Percentiles rank a stretch among this genome's conserved stretches.
phyloP scores from a whole-genome alignment of 495 filamentous ascomycete genomes.

The Penicillium argentinense region DNA sequence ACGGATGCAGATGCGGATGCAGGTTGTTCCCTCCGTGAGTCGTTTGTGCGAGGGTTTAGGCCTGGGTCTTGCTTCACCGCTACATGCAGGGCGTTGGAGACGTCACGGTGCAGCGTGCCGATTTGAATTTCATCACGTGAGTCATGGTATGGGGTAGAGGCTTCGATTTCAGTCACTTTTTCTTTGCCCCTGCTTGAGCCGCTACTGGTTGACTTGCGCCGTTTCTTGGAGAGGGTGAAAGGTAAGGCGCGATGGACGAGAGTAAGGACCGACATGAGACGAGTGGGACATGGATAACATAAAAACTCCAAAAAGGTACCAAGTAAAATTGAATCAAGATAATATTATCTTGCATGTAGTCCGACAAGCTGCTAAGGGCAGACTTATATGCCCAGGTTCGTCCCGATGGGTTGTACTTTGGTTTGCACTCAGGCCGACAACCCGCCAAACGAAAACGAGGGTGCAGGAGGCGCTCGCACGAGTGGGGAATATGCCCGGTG shows the following conservation, averaged over 20 bases:
- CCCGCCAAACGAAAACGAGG: slow-evolving; percentile 18
- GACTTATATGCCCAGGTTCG: slow-evolving; percentile 11
- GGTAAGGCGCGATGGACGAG: slow-evolving; percentile 27
- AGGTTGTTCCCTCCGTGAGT: slow-evolving; percentile 1
- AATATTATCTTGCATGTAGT: no score
- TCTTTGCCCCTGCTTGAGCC: slow-evolving; percentile 19
- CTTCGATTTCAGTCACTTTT: slow-evolving; percentile 7
- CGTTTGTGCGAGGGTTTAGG: slow-evolving; percentile 1
- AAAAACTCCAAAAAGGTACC: background rate
- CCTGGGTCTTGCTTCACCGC: slow-evolving; percentile 25
- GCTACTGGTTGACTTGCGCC: slow-evolving; percentile 6
- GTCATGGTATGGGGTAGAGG: background rate
- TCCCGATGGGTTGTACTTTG: slow-evolving; percentile 6
- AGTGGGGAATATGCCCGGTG: slow-evolving; percentile 14
- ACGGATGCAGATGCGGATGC: background rate
- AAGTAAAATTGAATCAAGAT: background rate
- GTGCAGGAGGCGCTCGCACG: slow-evolving; percentile 22
- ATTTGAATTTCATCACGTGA: background rate
- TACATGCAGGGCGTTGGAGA: slow-evolving; percentile 23
- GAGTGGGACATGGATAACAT: slow-evolving; percentile 3
- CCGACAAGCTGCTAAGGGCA: no score
- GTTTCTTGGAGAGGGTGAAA: slow-evolving; percentile 21
- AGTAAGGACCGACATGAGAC: slow-evolving; percentile 25
- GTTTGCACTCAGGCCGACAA: slow-evolving; percentile 8
- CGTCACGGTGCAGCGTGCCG: slow-evolving; percentile 22